Evolutionary conservation across 495 filamentous ascomycete species (phyloP).

Genomic region (Xylaria intraflava): DNA sequence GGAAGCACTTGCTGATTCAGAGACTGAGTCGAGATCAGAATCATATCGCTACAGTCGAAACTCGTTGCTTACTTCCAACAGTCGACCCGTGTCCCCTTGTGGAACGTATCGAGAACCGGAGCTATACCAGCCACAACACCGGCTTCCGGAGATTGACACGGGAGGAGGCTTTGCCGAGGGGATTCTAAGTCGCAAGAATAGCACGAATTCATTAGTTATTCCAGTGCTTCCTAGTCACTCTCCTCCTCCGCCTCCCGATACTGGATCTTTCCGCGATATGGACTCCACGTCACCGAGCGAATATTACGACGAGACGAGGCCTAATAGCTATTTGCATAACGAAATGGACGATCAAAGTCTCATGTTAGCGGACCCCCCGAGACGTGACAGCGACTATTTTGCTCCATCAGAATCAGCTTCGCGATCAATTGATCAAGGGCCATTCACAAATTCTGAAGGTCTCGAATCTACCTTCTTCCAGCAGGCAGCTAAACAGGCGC

Average conservation of each 20-base stretch:
- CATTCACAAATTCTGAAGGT: conserved; percentile 29
- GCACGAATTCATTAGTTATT: conserved; percentile 11
- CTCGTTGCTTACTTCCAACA: conserved; percentile 14
- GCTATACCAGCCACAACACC: conserved; percentile 20
- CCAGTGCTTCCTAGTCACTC: conserved; percentile 31
- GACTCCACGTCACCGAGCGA: conserved; percentile 25
- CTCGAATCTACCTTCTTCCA: conserved; percentile 14
- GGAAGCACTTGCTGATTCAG: conserved; percentile 22
- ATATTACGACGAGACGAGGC: conserved; percentile 37
- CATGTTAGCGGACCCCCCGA: conserved; percentile 22
- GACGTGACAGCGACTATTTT: conserved; percentile 29
- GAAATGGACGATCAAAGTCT: conserved; percentile 25
- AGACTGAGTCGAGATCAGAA: conserved; percentile 24
- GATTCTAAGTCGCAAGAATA: conserved; percentile 20
- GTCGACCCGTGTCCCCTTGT: conserved; percentile 16
- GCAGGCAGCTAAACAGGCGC: conserved; percentile 22
- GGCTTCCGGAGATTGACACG: conserved; percentile 32
- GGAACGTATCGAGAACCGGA: conserved; percentile 15
- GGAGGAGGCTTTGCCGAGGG: conserved; percentile 27
- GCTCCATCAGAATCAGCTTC: conserved; percentile 25
- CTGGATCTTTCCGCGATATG: conserved; percentile 17
- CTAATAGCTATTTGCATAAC: conserved; percentile 33
- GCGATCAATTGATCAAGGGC: conserved; percentile 29
- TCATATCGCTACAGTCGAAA: conserved; percentile 19
- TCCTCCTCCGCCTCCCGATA: conserved; percentile 26